Evolutionary conservation across 345 rosid genomes (phyloP).

Genomic region (Rhodamnia rubescens): DNA sequence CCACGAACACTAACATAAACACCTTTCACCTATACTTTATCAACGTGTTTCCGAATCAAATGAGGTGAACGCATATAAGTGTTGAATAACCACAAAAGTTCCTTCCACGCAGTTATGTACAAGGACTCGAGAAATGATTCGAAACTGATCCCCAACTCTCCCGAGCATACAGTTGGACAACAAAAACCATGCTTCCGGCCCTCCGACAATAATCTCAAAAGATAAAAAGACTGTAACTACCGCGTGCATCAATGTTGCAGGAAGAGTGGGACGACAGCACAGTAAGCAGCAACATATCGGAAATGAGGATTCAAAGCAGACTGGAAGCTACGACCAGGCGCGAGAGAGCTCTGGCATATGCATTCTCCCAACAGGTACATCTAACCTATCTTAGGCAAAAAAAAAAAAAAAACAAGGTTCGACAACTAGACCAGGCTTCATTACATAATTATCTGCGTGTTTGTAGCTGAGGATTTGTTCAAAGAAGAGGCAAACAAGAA

Average conservation of each 20-base stretch:
- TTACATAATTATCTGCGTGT: not conserved
- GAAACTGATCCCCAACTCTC: not conserved
- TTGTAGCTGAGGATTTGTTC: conserved; percentile 58
- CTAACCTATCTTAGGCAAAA: not conserved
- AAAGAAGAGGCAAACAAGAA: conserved; percentile 38
- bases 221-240: not conserved
- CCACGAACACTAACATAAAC: not conserved
- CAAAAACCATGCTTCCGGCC: not conserved
- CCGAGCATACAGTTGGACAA: not conserved
- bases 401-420: not conserved
- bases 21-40: not conserved
- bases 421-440: not conserved
- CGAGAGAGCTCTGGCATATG: conserved; percentile 83
- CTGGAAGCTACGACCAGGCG: conserved; percentile 70
- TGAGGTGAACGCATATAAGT: not conserved
- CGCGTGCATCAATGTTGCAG: conserved; percentile 10
- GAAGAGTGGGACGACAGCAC: conserved; percentile 97
- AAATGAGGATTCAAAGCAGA: conserved; percentile 54
- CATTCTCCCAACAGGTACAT: conserved; percentile 85
- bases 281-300: conserved; percentile 55
- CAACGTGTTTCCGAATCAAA: not conserved
- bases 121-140: not conserved
- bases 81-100: not conserved
- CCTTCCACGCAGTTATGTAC: not conserved
- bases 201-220: not conserved